Evolutionary conservation across 176 grass and related monocot genomes (phyloP).

Genomic region (Oryza punctata): DNA sequence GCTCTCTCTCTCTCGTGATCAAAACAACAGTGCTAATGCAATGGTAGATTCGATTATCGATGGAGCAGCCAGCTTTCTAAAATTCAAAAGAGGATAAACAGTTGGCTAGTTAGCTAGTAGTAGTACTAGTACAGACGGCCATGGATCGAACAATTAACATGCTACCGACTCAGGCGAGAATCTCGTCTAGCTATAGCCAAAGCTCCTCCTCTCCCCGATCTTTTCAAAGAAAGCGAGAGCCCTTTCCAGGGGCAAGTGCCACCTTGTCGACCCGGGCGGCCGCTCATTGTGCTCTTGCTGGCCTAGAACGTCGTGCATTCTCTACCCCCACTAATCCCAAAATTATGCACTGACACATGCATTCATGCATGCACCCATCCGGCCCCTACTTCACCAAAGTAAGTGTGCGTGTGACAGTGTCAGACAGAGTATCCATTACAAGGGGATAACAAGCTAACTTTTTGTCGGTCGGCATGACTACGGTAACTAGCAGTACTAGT

Average conservation of each 20-base stretch:
- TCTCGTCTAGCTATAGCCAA: constrained; percentile 12
- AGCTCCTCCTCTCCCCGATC: constrained; percentile 5
- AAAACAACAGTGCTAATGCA: not conserved
- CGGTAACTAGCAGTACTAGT: not conserved
- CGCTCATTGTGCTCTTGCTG: constrained; percentile 18
- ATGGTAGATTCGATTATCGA: not conserved
- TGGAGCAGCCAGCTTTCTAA: constrained; percentile 3
- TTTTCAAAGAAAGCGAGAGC: constrained; percentile 48
- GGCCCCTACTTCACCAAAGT: constrained; percentile 37
- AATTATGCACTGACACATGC: constrained; percentile 27
- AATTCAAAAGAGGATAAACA: constrained; percentile 30
- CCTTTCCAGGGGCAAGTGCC: constrained; percentile 56
- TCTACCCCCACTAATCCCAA: constrained; percentile 26
- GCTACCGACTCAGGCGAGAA: constrained; percentile 22
- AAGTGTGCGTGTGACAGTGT: not conserved
- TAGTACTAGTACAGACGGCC: not conserved
- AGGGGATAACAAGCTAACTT: not conserved
- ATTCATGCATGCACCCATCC: constrained; percentile 11
- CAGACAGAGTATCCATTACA: not conserved
- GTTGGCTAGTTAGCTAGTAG: not conserved
- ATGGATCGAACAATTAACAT: constrained; percentile 16
- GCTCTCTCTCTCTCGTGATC: not conserved
- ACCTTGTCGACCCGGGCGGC: constrained; percentile 34
- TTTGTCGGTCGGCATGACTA: not conserved
- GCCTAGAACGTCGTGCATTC: constrained; percentile 36